These are phyloP conservation scores for Gossypium australe DNA, from an alignment of 345 rosid species.

Conservation along the genomic window DNA sequence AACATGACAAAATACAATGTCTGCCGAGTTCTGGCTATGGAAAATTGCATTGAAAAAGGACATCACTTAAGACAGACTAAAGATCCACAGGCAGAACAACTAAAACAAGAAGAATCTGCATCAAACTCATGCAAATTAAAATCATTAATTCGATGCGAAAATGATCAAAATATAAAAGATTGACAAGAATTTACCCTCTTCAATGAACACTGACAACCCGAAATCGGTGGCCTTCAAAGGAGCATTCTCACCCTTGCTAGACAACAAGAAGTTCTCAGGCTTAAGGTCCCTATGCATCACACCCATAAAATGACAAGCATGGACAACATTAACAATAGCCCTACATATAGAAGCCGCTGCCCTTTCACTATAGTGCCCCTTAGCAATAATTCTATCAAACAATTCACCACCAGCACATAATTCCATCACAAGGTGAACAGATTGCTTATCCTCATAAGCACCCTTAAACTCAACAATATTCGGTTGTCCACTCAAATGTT, in stretches of 20 bases:
- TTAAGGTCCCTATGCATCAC: conserved; percentile 87
- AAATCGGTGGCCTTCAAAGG: conserved; percentile 77
- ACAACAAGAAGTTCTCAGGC: conserved; percentile 89
- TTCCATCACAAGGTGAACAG: conserved; percentile 88
- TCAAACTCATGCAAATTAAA: background rate
- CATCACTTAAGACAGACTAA: background rate
- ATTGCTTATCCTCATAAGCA: conserved; percentile 76
- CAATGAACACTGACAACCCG: conserved; percentile 68
- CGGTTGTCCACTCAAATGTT: conserved; percentile 92
- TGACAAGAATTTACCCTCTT: conserved; percentile 32
- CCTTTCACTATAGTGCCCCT: conserved; percentile 72
- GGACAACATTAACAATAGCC: conserved; percentile 72
- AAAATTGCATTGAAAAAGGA: background rate
- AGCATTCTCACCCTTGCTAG: conserved; percentile 58
- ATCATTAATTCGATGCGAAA: background rate
- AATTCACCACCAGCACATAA: conserved; percentile 92
- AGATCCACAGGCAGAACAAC: conserved; percentile 1
- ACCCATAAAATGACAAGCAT: conserved; percentile 84
- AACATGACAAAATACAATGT: background rate
- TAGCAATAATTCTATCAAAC: conserved; percentile 69
- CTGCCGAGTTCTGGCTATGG: background rate
- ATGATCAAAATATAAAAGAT: background rate
- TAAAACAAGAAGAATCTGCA: background rate
- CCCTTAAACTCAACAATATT: conserved; percentile 84
- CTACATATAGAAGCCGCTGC: conserved; percentile 73